These are phyloP conservation scores for Ogataea saltuana DNA, from an alignment of 805 yeast genomes.

Conservation along the genomic window DNA sequence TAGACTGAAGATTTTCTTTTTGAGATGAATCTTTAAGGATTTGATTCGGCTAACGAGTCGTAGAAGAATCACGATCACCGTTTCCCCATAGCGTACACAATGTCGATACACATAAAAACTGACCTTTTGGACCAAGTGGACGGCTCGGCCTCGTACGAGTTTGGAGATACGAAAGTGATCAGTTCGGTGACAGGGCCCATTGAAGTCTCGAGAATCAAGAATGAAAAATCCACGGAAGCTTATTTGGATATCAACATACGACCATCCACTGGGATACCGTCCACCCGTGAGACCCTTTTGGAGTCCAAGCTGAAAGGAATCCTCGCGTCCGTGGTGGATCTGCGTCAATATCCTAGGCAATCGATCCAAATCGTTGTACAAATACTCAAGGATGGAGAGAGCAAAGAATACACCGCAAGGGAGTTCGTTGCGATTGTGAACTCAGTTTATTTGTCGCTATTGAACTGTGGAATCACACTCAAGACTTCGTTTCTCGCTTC, in stretches of 20 bases:
- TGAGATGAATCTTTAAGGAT: too few species aligned
- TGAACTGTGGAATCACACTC: conserved; percentile 78
- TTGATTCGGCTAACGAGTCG: not conserved
- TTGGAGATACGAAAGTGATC: conserved; percentile 57
- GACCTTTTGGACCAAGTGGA: conserved; percentile 59
- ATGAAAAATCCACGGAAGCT: conserved; percentile 78
- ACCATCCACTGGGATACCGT: conserved; percentile 74
- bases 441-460: conserved; percentile 68
- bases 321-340: conserved; percentile 57
- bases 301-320: conserved; percentile 71
- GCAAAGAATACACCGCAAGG: conserved; percentile 37
- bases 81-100: too few species aligned
- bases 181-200: conserved; percentile 90
- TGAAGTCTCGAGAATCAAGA: conserved; percentile 71
- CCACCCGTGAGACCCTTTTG: conserved; percentile 70
- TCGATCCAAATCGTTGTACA: conserved; percentile 70
- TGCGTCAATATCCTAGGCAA: conserved; percentile 76
- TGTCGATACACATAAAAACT: conserved; percentile 15
- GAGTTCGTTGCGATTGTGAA: conserved; percentile 74
- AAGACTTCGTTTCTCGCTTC: conserved; percentile 61
- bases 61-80: too few species aligned
- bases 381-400: conserved; percentile 54
- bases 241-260: conserved; percentile 76
- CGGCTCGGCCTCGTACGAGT: conserved; percentile 68
- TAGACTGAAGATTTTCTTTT: not conserved